phyloP scores from a whole-genome alignment of 2,329 filamentous ascomycete genomes.

The Xylaria sp. region DNA sequence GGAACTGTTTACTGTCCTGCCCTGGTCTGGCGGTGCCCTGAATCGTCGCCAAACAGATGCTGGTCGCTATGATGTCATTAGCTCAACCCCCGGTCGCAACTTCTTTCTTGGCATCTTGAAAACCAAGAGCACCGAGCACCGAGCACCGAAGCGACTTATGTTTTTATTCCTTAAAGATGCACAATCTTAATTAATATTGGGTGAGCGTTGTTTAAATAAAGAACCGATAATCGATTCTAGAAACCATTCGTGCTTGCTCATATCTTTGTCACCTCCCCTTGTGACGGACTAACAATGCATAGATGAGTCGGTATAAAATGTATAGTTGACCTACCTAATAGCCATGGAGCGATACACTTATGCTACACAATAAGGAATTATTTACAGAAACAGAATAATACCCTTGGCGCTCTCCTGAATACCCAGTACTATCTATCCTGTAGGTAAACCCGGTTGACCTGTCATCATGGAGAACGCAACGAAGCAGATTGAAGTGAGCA shows the following conservation, averaged over 20 bases:
- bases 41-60: background rate
- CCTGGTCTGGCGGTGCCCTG: too few species aligned
- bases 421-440: background rate
- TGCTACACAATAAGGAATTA: too few species aligned
- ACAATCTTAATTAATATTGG: background rate
- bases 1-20: too few species aligned
- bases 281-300: background rate
- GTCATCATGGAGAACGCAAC: background rate
- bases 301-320: background rate
- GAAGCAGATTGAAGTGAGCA: background rate
- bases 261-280: background rate
- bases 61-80: constrained; percentile 20
- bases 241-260: background rate
- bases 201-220: background rate
- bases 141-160: too few species aligned
- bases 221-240: background rate
- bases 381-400: too few species aligned
- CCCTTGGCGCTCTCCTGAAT: too few species aligned
- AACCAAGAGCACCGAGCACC: too few species aligned
- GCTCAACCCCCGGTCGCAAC: background rate
- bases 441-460: background rate
- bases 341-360: too few species aligned
- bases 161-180: background rate
- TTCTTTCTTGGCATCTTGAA: constrained; percentile 11
- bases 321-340: too few species aligned